Evolutionary conservation across 2,329 filamentous ascomycete genomes (phyloP), one percentile per base, ranked within the genome.

Genomic region (Gnomoniopsis sp.): DNA sequence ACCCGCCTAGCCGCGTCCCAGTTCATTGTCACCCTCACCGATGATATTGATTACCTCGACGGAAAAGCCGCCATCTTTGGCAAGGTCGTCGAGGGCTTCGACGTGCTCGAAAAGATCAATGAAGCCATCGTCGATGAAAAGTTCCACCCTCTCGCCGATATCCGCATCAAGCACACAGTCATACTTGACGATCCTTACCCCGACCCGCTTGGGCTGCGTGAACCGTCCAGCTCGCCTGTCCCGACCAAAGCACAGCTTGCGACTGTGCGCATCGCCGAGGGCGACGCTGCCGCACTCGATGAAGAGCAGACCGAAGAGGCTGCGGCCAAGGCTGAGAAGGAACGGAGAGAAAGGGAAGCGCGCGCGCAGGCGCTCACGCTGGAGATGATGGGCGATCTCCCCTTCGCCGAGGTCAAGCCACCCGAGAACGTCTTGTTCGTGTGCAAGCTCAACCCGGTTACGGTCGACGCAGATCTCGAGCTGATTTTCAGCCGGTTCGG

Each of bases 391-490:
- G 95, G 95, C 47, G 95, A 99, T 72, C 78, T 99, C 59, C 95
- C 95, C 4, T 99, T 97, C 73, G 95, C 95, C 60, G 95, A 99
- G 74, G 93, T 99, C 66, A 96, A 93, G 67, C 95, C 95, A 4
- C 95, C 95, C 0, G 95, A 99, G 76, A 98, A 99, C 72, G 88
- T 99, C 15, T 81, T 99, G 2, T 99, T 99, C 70, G 93, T 99
- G 47, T 99, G 95, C 87, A 99, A 99, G 72, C 81, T 99, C 47
- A 99, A 99, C 67, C 95, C 95, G 0, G 92, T 99, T 49, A 99
- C 95, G 11, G 89, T 91, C 69, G 93, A 97, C 69, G 89, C 96
- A 68, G 95, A 99, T 70, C 79, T 99, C 49, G 89, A 97, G 71
- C 83, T 98, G 64, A 98, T 99, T 63, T 99, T 99, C 75, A 93